Conservation (phyloP, 805 yeast genomes). For the Metschnikowia orientalis region DNA sequence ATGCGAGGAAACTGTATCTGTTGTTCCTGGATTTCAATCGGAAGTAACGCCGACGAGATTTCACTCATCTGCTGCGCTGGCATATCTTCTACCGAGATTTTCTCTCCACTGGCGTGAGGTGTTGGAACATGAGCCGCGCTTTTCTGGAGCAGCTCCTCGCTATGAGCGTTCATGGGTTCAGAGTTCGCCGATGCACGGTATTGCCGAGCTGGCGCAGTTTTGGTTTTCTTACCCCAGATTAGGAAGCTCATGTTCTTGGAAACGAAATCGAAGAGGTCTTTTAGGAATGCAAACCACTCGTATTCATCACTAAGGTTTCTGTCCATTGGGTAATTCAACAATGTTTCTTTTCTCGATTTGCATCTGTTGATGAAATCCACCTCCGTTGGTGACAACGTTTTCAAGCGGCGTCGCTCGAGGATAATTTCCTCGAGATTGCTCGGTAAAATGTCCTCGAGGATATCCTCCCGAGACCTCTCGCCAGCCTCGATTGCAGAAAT, state of each 20-base stretch:
- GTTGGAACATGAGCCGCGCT: background rate
- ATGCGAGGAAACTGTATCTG: conserved; percentile 37
- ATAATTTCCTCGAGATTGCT: conserved; percentile 49
- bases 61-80: conserved; percentile 22
- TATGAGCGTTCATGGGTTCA: conserved; percentile 13
- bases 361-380: conserved; percentile 74
- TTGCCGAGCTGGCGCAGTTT: conserved; percentile 9
- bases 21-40: conserved; percentile 42
- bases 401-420: conserved; percentile 33
- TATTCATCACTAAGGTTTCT: conserved; percentile 63
- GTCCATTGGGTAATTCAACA: conserved; percentile 45
- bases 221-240: conserved; percentile 60
- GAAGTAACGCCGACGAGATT: conserved; percentile 32
- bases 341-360: conserved; percentile 59
- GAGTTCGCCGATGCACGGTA: conserved; percentile 1
- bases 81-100: conserved; percentile 1
- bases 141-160: conserved; percentile 15
- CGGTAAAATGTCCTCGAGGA: conserved; percentile 76
- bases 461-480: conserved; percentile 57
- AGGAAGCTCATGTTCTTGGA: conserved; percentile 68
- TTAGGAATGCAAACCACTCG: conserved; percentile 81
- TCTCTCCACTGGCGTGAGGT: background rate
- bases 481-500: conserved; percentile 77
- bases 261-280: conserved; percentile 73
- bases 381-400: conserved; percentile 66